Evolutionary conservation across 257 asterid genomes (phyloP).

Genomic region (Eucommia ulmoides): DNA sequence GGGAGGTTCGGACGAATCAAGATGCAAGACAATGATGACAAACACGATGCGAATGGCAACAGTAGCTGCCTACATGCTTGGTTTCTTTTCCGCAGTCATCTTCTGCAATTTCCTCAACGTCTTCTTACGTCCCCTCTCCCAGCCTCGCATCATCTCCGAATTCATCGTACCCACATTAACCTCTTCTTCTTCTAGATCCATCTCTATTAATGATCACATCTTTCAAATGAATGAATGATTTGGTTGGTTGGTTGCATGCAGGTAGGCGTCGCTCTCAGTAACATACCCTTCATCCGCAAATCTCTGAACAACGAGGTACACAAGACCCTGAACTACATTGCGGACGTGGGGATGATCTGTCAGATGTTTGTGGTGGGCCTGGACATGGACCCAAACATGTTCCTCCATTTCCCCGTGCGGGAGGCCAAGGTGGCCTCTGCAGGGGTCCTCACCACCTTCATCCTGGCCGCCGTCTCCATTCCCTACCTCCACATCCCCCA

Average conservation of each 20-base stretch:
- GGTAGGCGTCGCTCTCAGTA: conserved; percentile 67
- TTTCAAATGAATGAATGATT: not conserved
- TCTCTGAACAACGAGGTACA: conserved; percentile 33
- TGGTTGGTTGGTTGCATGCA: conserved; percentile 14
- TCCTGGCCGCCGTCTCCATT: conserved; percentile 36
- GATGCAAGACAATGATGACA: conserved; percentile 28
- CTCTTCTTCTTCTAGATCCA: not conserved
- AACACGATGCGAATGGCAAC: conserved; percentile 38
- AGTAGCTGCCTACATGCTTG: conserved; percentile 64
- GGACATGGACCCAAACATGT: conserved; percentile 72
- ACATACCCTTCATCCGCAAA: conserved; percentile 34
- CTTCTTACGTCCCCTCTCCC: conserved; percentile 54
- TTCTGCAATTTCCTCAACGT: conserved; percentile 68
- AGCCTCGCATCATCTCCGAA: conserved; percentile 75
- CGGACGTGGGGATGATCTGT: conserved; percentile 76
- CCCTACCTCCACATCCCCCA: conserved; percentile 38
- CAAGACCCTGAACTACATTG: conserved; percentile 44
- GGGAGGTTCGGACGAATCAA: conserved; percentile 17
- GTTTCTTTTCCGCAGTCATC: conserved; percentile 71
- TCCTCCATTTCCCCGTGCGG: conserved; percentile 40
- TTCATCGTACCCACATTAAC: conserved; percentile 34
- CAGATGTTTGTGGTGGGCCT: conserved; percentile 87
- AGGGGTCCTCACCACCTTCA: conserved; percentile 51
- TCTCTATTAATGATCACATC: not conserved
- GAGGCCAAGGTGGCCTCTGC: conserved; percentile 78